Conservation (phyloP, 1,284 basidiomycete species). For the Bjerkandera adusta region DNA sequence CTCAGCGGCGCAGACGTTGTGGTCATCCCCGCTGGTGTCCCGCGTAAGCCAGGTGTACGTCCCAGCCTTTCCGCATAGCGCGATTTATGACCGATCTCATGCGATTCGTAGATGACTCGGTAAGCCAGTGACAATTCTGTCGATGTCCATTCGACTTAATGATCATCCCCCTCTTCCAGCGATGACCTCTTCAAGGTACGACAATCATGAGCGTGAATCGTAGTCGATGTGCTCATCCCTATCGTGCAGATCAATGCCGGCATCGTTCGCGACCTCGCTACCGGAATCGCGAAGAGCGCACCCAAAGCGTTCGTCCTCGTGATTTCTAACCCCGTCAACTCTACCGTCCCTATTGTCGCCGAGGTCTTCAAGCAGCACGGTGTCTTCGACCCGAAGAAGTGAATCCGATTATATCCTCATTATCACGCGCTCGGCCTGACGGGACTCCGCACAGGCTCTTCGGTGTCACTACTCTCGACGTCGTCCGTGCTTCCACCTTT, state of each 20-base stretch:
- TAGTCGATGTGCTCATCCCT: not conserved
- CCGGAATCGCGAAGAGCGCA: slow-evolving; percentile 78
- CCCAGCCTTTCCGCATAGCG: slow-evolving; percentile 4
- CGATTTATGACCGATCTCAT: slow-evolving; percentile 11
- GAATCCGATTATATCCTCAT: slow-evolving; percentile 4
- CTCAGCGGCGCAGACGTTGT: slow-evolving; percentile 87
- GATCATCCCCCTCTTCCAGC: slow-evolving; percentile 39
- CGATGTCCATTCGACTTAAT: not conserved
- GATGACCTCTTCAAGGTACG: slow-evolving; percentile 92
- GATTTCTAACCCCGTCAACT: slow-evolving; percentile 97
- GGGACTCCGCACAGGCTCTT: slow-evolving; percentile 62
- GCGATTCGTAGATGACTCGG: slow-evolving; percentile 67
- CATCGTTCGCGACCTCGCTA: slow-evolving; percentile 92
- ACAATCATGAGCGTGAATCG: slow-evolving; percentile 1
- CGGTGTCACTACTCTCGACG: slow-evolving; percentile 98
- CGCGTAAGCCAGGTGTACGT: slow-evolving; percentile 90
- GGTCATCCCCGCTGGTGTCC: slow-evolving; percentile 96
- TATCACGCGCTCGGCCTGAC: not conserved
- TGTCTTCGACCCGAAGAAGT: slow-evolving; percentile 91
- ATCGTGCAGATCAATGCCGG: slow-evolving; percentile 97
- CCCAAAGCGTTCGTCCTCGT: slow-evolving; percentile 95
- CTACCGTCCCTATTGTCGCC: slow-evolving; percentile 95
- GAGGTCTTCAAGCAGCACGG: slow-evolving; percentile 94
- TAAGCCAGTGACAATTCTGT: slow-evolving; percentile 39
- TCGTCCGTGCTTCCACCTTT: slow-evolving; percentile 96